Conservation (phyloP, 2,329 filamentous ascomycete species). For the Lachnellula willkommii region DNA sequence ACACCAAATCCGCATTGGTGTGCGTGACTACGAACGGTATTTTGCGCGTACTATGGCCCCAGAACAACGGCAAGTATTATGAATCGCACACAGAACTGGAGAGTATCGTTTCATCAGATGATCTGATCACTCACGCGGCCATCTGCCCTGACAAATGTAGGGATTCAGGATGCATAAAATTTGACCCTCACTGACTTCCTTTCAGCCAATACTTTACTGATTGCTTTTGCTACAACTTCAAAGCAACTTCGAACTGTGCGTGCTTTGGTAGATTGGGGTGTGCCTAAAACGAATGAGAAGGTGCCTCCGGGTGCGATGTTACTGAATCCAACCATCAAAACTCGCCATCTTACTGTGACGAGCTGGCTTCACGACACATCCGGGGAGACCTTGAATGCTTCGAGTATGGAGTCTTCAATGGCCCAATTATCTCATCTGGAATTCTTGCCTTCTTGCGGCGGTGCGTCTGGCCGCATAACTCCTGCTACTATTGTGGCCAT, state of each 20-base stretch:
- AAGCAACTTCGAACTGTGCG: constrained; percentile 70
- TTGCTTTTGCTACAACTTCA: constrained; percentile 63
- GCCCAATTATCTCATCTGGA: constrained; percentile 68
- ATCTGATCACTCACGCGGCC: constrained; percentile 74
- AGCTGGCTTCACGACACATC: constrained; percentile 41
- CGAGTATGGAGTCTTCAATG: constrained; percentile 48
- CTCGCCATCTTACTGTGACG: constrained; percentile 52
- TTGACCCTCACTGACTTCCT: constrained; percentile 9
- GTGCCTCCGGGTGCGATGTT: constrained; percentile 42
- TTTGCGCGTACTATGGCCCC: constrained; percentile 72
- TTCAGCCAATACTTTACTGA: constrained; percentile 46
- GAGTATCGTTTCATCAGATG: constrained; percentile 64
- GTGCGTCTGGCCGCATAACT: constrained; percentile 36
- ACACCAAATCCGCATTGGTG: constrained; percentile 67
- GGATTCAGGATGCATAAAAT: constrained; percentile 14
- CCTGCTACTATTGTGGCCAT: constrained; percentile 65
- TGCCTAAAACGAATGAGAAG: constrained; percentile 51
- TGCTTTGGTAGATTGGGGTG: constrained; percentile 69
- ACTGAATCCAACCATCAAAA: constrained; percentile 49
- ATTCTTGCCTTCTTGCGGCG: constrained; percentile 61
- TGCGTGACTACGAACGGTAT: constrained; percentile 70
- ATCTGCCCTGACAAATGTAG: constrained; percentile 69
- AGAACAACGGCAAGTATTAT: constrained; percentile 65
- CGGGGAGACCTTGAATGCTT: constrained; percentile 26
- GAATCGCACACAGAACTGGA: constrained; percentile 72